Evolutionary conservation across 495 filamentous ascomycete genomes (phyloP).

Genomic region (Aspergillus nanangensis): DNA sequence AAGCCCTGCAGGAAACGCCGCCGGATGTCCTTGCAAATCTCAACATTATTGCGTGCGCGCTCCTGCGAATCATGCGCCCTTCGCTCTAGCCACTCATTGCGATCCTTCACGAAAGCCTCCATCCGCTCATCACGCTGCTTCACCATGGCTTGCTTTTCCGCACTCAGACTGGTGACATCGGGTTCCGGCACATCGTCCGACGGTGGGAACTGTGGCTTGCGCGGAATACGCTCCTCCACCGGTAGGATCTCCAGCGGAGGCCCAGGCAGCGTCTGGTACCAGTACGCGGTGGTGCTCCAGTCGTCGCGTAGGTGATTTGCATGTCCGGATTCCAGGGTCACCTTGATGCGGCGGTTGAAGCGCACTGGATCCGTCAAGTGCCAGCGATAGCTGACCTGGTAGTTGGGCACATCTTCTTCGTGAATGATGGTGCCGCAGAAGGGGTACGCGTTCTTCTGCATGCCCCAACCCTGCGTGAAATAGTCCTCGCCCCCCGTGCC

Average conservation of each 20-base stretch:
- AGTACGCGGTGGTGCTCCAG: conserved; percentile 6
- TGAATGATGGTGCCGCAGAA: conserved; percentile 20
- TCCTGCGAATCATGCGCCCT: conserved; percentile 9
- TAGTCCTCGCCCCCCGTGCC: conserved; percentile 15
- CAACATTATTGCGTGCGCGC: conserved; percentile 8
- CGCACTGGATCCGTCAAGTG: conserved; percentile 12
- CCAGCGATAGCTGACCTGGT: conserved; percentile 20
- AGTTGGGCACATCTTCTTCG: conserved; percentile 18
- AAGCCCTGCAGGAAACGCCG: neutral
- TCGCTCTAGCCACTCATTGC: conserved; percentile 11
- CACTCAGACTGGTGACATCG: neutral
- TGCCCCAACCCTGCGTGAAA: conserved; percentile 8
- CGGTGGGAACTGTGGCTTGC: neutral
- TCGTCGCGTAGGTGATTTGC: conserved; percentile 6
- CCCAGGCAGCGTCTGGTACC: conserved; percentile 18
- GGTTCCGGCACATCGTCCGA: neutral
- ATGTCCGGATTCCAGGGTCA: conserved; percentile 9
- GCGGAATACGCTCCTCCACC: neutral
- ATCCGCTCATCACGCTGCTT: conserved; percentile 1
- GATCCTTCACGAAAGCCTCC: conserved; percentile 13
- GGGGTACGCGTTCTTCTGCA: conserved; percentile 19
- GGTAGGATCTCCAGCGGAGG: conserved; percentile 19
- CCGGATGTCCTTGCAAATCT: conserved; percentile 7
- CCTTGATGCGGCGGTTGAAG: conserved; percentile 6
- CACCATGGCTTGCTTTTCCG: neutral